Base-by-base conservation (phyloP, 129 eudicot species). In the Artemisia annua region DNA sequence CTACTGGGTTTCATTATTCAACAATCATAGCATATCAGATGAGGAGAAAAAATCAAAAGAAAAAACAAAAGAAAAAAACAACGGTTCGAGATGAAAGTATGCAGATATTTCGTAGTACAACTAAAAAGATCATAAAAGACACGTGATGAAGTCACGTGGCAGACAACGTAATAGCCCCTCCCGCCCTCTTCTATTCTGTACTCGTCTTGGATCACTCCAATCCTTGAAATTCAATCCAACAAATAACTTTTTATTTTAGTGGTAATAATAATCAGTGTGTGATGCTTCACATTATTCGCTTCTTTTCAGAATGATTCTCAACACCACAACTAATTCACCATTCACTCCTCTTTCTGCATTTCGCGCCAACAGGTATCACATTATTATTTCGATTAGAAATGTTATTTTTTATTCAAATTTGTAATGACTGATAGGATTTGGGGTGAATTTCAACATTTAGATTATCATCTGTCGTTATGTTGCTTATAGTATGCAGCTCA, bases 91-190 rank as follows among this genome's bases (percentile, higher is more conserved):
- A 74, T 18, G 66, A 57, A 57, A 20, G 18, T 5, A 35, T 5
- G 44, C 8, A 35, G 44, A 35, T 35, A 35, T 35, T 35, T 30
- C 1, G 1, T 30, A n/a, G 39, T 4, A 0, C 35, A 30, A 30
- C 6, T 30, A 30, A 30, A 30, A 30, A 30, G 32, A 55, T 7
- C 39, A 15, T 48, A 48, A 24, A 48, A 44, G 49, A 68, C 64
- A 57, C 60, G 69, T 79, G 50, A 2, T 19, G 5, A 9, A n/a
- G 57, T 85, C 90, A 85, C 87, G 87, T 85, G 87, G 87, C 87
- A 74, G 87, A 69, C 86, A 82, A 18, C 14, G 66, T 57, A 82
- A 68, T 50, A 69, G 66, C 44, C 72, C 46, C 39, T 62, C 78
- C 75, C 71, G 67, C 83, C 5, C 19, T 18, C 46, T 68, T 63